Base-by-base conservation (phyloP, 2,329 filamentous ascomycete genomes). In the Cladosporium sphaerospermum region DNA sequence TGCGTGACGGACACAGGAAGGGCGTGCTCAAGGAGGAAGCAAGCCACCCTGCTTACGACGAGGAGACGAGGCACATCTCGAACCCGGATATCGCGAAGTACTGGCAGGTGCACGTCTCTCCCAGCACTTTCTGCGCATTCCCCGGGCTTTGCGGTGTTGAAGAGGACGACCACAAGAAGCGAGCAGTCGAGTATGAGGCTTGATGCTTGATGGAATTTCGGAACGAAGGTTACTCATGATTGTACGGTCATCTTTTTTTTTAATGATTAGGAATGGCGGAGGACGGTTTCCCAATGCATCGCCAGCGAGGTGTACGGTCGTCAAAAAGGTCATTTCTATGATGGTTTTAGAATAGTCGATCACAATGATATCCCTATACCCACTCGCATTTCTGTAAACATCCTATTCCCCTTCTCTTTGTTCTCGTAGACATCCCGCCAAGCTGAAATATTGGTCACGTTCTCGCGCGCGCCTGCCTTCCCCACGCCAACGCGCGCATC, bases 21-120 rank as follows among this genome's bases (percentile, higher is more conserved):
- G 76, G 77, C 0, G 61, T 85, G 31, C 62, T 85, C 36, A 68
- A 63, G 2, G 76, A 82, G 59, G 71, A 71, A 37, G 76, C 75
- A 3, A 74, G 69, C 14, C 73, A 73, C 56, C 63, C 66, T 13
- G 62, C 64, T 58, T 62, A 71, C 62, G 57, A 64, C 62, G 40
- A 70, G 56, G 57, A 67, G 60, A 36, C 58, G 43, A 43, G 59
- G 32, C 64, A 62, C 52, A 54, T 56, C 39, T 18, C 37, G 6
- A 54, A 59, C 6, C 45, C 61, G 9, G 56, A 56, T 1, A 58
- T 67, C 31, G 60, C 57, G 14, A 71, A 67, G 45, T 69, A 69
- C 45, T 75, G 72, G 72, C 70, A 74, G 57, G 67, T 75, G 11
- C 72, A 75, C 56, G 68, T 73, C 36, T 64, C 68, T n/a, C 71